Base-by-base conservation (phyloP, 257 asterid species). In the Petunia secreta region DNA sequence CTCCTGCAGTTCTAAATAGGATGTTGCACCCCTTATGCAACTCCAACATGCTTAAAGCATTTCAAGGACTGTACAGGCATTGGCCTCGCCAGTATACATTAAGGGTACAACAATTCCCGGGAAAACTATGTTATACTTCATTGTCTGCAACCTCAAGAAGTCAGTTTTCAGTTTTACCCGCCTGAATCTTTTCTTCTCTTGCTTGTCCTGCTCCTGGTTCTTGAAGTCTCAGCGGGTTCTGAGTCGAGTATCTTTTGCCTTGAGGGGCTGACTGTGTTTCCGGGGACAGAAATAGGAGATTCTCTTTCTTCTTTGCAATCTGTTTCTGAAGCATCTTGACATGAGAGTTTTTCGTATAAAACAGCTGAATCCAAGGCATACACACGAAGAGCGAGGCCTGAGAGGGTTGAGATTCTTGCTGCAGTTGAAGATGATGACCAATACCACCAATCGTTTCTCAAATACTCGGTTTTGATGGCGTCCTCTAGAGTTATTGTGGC, bases 371-470 rank as follows among this genome's bases (percentile, higher is more conserved):
- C 99, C 48, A 94, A 87, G 8, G 97, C 82, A 88, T 90, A 90
- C 64, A 96, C 80, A 50, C 98, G 94, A 65, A 92, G 83, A n/a
- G 99, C 91, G 53, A 96, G 97, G 1, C 94, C 94, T 14, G 98
- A 90, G 57, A 96, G 91, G 0, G 96, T 89, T 1, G 91, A 84
- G 80, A 90, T 91, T 82, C 88, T 90, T 52, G 98, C 94, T 16
- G 98, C 99, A 76, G 94, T 90, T 15, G 98, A 91, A 73, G 97
- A 89, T 6, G 98, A 92, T 15, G 99, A 94, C 98, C 98, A 96
- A 80, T 89, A 91, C 98, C 97, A 94, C 99, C 99, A 96, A 16
- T 88, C 89, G 34, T 87, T 89, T 82, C 83, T 86, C 84, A 96
- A 83, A 87, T 85, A 86, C 75, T 92, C 95, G 0, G 89, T 84